A percentile compares a stretch with the other conserved stretches of the same genome.
These are phyloP conservation scores for Colletotrichum siamense DNA, from an alignment of 2,329 filamentous ascomycete species.

Conservation along the genomic window DNA sequence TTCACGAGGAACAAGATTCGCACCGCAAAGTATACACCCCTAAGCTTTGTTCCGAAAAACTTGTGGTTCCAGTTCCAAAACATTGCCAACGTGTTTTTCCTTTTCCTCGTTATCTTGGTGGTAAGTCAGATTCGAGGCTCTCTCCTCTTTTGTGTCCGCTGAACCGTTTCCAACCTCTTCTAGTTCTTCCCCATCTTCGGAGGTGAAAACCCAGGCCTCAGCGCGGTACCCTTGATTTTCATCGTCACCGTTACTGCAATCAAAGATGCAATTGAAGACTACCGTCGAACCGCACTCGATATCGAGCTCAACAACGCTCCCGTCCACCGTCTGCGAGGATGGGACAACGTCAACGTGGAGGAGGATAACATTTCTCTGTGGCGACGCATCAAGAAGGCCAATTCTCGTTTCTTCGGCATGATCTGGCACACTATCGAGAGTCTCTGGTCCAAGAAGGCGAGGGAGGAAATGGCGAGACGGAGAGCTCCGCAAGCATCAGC, in stretches of 20 bases:
- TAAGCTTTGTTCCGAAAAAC: slow-evolving; percentile 97
- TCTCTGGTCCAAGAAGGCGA: slow-evolving; percentile 58
- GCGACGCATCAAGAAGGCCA: slow-evolving; percentile 91
- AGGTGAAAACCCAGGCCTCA: slow-evolving; percentile 86
- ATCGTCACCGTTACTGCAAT: slow-evolving; percentile 88
- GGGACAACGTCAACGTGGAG: slow-evolving; percentile 91
- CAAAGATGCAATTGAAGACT: slow-evolving; percentile 97
- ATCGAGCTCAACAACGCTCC: slow-evolving; percentile 96
- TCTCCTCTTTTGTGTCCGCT: not conserved
- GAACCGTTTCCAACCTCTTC: slow-evolving; percentile 11
- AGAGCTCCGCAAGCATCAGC: slow-evolving; percentile 43
- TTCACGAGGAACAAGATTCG: slow-evolving; percentile 96
- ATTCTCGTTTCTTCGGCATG: slow-evolving; percentile 63
- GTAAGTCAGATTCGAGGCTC: slow-evolving; percentile 61
- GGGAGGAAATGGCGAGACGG: slow-evolving; percentile 52
- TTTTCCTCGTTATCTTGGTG: slow-evolving; percentile 92
- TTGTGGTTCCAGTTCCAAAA: slow-evolving; percentile 98
- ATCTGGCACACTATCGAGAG: slow-evolving; percentile 54
- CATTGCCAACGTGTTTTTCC: slow-evolving; percentile 97
- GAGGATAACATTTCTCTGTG: slow-evolving; percentile 86
- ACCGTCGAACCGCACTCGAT: slow-evolving; percentile 87
- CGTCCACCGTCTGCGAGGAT: slow-evolving; percentile 86
- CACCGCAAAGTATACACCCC: slow-evolving; percentile 94
- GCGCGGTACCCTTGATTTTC: slow-evolving; percentile 89
- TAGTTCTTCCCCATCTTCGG: slow-evolving; percentile 98